Percentiles rank a stretch among this genome's conserved stretches.
Evolutionary conservation across 2,329 filamentous ascomycete genomes (phyloP).

Genomic region (Hymenoscyphus scutula): DNA sequence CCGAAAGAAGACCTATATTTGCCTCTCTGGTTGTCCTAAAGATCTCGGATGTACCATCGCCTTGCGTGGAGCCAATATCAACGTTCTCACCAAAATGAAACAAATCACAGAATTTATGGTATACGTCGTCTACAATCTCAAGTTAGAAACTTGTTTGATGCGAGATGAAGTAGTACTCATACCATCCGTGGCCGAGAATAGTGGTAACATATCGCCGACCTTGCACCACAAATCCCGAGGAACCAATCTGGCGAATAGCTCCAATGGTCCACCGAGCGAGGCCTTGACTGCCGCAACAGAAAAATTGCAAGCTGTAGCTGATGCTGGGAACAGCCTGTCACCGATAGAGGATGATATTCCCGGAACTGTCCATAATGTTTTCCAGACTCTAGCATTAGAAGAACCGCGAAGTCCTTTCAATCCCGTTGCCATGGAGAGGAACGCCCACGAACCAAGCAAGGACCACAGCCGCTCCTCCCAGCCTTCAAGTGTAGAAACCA

Average conservation of each 20-base stretch:
- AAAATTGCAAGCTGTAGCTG: slow-evolving; percentile 27
- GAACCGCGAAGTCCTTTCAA: too few relatives aligned
- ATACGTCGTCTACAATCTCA: slow-evolving; percentile 97
- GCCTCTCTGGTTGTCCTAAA: slow-evolving; percentile 83
- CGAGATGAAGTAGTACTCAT: slow-evolving; percentile 88
- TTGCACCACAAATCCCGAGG: slow-evolving; percentile 28
- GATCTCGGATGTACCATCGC: slow-evolving; percentile 94
- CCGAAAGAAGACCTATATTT: slow-evolving; percentile 92
- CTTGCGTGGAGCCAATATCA: slow-evolving; percentile 74
- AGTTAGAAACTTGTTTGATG: slow-evolving; percentile 91
- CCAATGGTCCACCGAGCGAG: slow-evolving; percentile 17
- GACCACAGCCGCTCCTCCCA: slow-evolving; percentile 5
- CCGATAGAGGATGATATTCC: background rate
- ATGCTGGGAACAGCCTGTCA: slow-evolving; percentile 9
- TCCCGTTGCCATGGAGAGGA: slow-evolving; percentile 9
- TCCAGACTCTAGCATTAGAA: too few relatives aligned
- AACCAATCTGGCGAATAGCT: slow-evolving; percentile 10
- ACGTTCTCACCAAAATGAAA: slow-evolving; percentile 76
- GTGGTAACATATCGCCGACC: slow-evolving; percentile 40
- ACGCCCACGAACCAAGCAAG: slow-evolving; percentile 2
- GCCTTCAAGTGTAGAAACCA: slow-evolving; percentile 11
- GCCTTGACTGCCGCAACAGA: slow-evolving; percentile 28
- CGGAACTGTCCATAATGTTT: background rate
- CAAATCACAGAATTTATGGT: slow-evolving; percentile 97
- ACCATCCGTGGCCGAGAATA: slow-evolving; percentile 58